These are phyloP conservation scores for Naegleria fowleri DNA, from an alignment of 208 protist species.

Conservation along the genomic window DNA sequence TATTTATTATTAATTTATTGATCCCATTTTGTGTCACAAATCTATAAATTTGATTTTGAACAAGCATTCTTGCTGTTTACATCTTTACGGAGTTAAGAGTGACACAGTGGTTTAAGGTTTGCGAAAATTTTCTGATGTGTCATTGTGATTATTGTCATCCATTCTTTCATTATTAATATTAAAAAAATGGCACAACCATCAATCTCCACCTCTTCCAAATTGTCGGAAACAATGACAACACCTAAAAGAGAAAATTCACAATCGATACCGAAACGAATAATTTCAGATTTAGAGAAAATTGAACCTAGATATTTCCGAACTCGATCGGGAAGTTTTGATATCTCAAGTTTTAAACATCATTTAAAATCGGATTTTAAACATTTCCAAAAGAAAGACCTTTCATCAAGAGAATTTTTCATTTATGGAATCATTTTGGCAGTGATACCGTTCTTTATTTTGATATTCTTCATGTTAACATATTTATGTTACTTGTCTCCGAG, in stretches of 20 bases:
- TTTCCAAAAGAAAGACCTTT: not conserved
- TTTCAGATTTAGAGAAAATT: not conserved
- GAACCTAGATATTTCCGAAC: not conserved
- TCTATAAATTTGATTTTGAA: no score
- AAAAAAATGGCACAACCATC: not conserved
- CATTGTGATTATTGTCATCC: no score
- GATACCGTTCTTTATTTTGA: not conserved
- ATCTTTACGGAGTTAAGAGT: no score
- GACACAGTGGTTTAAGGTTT: no score
- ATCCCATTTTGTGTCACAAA: not conserved
- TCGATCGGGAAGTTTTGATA: constrained; percentile 2
- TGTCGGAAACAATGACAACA: no score
- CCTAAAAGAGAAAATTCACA: no score
- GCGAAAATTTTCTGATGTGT: no score
- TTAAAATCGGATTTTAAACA: not conserved
- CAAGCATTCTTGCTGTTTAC: no score
- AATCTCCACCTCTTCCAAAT: not conserved
- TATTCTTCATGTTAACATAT: not conserved
- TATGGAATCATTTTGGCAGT: not conserved
- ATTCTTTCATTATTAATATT: no score
- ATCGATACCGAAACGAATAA: no score
- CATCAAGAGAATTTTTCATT: not conserved
- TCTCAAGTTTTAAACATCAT: not conserved
- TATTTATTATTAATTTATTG: not conserved
- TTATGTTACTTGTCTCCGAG: not conserved